Evolutionary conservation across 805 yeast genomes (phyloP).

Genomic region (Naumovozyma castellii): DNA sequence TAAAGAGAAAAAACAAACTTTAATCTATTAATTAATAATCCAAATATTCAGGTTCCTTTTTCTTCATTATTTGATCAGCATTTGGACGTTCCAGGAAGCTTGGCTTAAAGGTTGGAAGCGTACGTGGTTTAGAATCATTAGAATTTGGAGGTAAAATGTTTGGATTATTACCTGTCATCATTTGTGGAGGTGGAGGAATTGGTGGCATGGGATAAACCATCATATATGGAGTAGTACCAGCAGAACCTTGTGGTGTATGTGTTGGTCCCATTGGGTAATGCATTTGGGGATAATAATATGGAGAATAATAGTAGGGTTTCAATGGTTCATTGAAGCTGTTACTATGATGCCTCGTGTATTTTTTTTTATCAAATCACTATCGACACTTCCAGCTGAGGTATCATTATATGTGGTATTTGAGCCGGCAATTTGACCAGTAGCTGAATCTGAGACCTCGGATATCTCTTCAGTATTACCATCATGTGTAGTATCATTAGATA

Average conservation of each 20-base stretch:
- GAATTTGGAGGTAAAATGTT: slow-evolving; percentile 1
- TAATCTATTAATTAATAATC: no score
- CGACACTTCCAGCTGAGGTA: slow-evolving; percentile 25
- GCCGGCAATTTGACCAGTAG: slow-evolving; percentile 8
- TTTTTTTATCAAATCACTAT: slow-evolving; percentile 1
- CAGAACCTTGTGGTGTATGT: slow-evolving; percentile 11
- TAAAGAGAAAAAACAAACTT: no score
- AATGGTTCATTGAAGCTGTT: slow-evolving; percentile 12
- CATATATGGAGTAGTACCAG: slow-evolving; percentile 21
- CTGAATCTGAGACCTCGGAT: slow-evolving; percentile 20
- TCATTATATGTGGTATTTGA: slow-evolving; percentile 21
- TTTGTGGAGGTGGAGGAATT: slow-evolving; percentile 14
- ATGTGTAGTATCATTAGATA: slow-evolving; percentile 2
- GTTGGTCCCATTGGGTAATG: slow-evolving; percentile 22
- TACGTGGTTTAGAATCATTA: background rate
- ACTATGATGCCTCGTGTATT: slow-evolving; percentile 1
- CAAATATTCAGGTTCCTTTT: slow-evolving; percentile 1
- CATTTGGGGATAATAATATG: slow-evolving; percentile 26
- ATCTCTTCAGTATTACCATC: slow-evolving; percentile 16
- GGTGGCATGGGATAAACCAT: slow-evolving; percentile 28
- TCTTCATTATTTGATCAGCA: background rate
- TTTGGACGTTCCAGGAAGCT: background rate
- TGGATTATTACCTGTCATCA: slow-evolving; percentile 9
- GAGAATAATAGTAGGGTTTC: slow-evolving; percentile 20
- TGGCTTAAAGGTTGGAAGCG: background rate